Base-by-base conservation (phyloP, 1,139 yeast genomes). In the Candida sp. region DNA sequence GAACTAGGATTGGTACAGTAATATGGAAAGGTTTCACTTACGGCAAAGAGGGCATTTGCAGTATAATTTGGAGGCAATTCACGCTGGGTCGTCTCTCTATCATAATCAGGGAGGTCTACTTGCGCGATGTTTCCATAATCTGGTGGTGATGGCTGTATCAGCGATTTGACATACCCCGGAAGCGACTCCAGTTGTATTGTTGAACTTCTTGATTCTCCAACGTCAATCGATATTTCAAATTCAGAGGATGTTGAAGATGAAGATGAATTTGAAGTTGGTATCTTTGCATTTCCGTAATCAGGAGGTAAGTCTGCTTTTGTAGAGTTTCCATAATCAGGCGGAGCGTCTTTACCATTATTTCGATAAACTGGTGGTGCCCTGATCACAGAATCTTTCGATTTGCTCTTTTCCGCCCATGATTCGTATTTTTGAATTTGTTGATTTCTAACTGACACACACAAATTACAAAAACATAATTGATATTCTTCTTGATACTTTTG, bases 381-480 rank as follows among this genome's bases (percentile, higher is more conserved):
- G 11, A 37, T 37, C 6, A 37, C 39, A 6, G 30, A 25, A 27
- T 27, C 33, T 7, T 37, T 29, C 3, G 34, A 27, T 21, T 37
- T 37, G 23, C 30, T 37, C 6, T 22, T 5, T 21, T 37, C 39
- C 4, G 25, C 39, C 39, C 39, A 37, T 9, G 39, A 37, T 22
- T 37, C 39, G 23, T 37, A 37, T 22, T 37, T 37, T 27, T 30
- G 34, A 21, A 37, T 37, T 5, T 25, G 11, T 22, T 21, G 30
- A 29, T 23, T 37, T 37, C 39, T 37, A 30, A 37, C 39, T 7
- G 39, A 37, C 5, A 37, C 39, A 43, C 61, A 57, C 27, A 42
- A 46, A 29, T 41, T 36, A 43, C 61, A 57, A 37, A 45, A 49
- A 38, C 61, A 57, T 19, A 52, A 41, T 4, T 45, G 41, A 38